Conservation (phyloP, 2,329 filamentous ascomycete species). For the Aureobasidium namibiae region DNA sequence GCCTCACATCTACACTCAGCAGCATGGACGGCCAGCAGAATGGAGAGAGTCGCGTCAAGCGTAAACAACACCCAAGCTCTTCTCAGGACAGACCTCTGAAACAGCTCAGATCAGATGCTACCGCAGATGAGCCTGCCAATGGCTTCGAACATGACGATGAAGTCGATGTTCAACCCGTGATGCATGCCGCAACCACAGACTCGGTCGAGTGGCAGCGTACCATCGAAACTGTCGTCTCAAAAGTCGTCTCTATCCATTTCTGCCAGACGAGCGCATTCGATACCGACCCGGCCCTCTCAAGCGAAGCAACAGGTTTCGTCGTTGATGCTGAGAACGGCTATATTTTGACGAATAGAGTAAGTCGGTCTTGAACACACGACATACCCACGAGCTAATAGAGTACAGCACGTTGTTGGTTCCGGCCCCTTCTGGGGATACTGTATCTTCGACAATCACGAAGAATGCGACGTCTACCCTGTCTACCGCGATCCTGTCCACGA, state of each 20-base stretch:
- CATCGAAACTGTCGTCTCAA: conserved; percentile 87
- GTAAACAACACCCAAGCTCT: conserved; percentile 28
- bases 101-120: conserved; percentile 24
- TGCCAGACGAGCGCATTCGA: conserved; percentile 97
- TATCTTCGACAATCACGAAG: conserved; percentile 97
- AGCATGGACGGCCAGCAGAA: conserved; percentile 12
- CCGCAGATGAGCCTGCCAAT: conserved; percentile 26
- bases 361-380: neutral
- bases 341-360: conserved; percentile 44
- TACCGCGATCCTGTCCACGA: conserved; percentile 98
- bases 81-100: conserved; percentile 27
- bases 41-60: conserved; percentile 18
- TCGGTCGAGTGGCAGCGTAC: conserved; percentile 91
- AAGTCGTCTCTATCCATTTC: conserved; percentile 97
- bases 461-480: conserved; percentile 89
- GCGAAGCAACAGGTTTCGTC: conserved; percentile 94
- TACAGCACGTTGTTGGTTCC: conserved; percentile 76
- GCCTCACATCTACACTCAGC: neutral
- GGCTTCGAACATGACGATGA: conserved; percentile 24
- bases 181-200: conserved; percentile 46
- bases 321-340: conserved; percentile 86
- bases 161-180: conserved; percentile 30
- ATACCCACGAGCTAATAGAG: neutral
- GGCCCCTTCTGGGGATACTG: conserved; percentile 98
- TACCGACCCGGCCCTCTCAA: conserved; percentile 87